These are phyloP conservation scores for Actinomortierella ambigua DNA, from an alignment of 371 early-diverging fungal species.

Conservation along the genomic window DNA sequence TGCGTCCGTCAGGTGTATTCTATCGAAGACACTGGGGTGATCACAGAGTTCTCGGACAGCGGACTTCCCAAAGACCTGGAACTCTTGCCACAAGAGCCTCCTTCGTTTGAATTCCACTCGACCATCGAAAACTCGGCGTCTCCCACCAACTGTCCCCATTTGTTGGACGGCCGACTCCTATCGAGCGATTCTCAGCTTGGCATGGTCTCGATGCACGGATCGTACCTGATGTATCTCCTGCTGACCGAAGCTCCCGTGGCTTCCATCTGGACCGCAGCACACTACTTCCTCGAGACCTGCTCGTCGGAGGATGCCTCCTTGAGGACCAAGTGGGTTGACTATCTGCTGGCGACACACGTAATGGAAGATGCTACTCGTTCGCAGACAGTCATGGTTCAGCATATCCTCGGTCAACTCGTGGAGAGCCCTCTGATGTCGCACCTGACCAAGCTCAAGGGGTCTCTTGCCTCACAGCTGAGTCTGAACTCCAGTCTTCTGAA, in stretches of 20 bases:
- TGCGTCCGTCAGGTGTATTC: slow-evolving; percentile 64
- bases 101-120: slow-evolving; percentile 26
- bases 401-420: slow-evolving; percentile 27
- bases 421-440: slow-evolving; percentile 28
- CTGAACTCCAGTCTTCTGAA: slow-evolving; percentile 24
- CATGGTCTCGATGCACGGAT: slow-evolving; percentile 62
- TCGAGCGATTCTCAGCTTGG: slow-evolving; percentile 63
- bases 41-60: neutral
- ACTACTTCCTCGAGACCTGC: slow-evolving; percentile 61
- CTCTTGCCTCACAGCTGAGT: slow-evolving; percentile 18
- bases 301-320: slow-evolving; percentile 52
- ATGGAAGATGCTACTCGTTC: slow-evolving; percentile 28
- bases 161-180: slow-evolving; percentile 60
- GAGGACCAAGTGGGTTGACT: slow-evolving; percentile 58
- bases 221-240: slow-evolving; percentile 57
- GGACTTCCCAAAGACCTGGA: neutral
- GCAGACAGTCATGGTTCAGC: slow-evolving; percentile 30
- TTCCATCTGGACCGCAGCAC: slow-evolving; percentile 56
- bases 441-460: slow-evolving; percentile 23
- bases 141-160: slow-evolving; percentile 59
- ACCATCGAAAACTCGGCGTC: slow-evolving; percentile 44
- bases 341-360: slow-evolving; percentile 44
- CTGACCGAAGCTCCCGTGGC: slow-evolving; percentile 28
- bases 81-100: slow-evolving; percentile 18
- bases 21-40: slow-evolving; percentile 16